Base-by-base conservation (phyloP, 2,329 filamentous ascomycete genomes). In the Aspergillus melleus region DNA sequence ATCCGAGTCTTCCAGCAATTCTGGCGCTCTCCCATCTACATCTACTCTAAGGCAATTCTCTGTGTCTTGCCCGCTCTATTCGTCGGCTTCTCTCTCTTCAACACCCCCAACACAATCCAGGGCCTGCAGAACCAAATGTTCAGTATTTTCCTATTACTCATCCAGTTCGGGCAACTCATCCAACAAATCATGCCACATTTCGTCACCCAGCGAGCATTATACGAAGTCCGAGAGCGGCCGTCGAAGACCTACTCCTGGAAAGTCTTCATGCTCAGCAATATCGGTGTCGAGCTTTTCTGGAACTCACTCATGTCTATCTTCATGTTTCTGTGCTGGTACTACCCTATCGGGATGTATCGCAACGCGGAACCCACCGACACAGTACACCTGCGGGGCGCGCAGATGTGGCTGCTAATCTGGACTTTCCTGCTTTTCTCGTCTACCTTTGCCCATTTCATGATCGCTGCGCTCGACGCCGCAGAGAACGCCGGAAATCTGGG, bases 71-170 rank as follows among this genome's bases (percentile, higher is more conserved):
- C 52, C 4, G 49, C 75, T 89, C 92, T 68, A 1, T 92, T 92
- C 74, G 90, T 93, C 68, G 90, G 90, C 42, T 91, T 92, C 73
- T 87, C 88, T 60, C 91, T 93, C 77, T 90, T 84, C 81, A 81
- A 85, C 36, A 86, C 89, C 1, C 84, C 85, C 32, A 88, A 89
- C 76, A 86, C 85, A 14, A 84, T 88, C 49, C 89, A 91, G 72
- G 91, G 90, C 57, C 79, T 94, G 4, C 89, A 92, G 76, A 92
- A 93, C 76, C 89, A 92, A 70, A 90, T 92, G 83, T 94, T 94
- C 70, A 83, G 86, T 71, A 88, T 94, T 67, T 95, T 94, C 83
- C 89, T 92, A 81, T 77, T 93, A 55, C 79, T 80, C 68, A 75
- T 76, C 4, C 76, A 81, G 49, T 84, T 84, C 72, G 80, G 81